phyloP scores from a whole-genome alignment of 192 early-diverging fungal genomes.

The Ambispora gerdemannii region DNA sequence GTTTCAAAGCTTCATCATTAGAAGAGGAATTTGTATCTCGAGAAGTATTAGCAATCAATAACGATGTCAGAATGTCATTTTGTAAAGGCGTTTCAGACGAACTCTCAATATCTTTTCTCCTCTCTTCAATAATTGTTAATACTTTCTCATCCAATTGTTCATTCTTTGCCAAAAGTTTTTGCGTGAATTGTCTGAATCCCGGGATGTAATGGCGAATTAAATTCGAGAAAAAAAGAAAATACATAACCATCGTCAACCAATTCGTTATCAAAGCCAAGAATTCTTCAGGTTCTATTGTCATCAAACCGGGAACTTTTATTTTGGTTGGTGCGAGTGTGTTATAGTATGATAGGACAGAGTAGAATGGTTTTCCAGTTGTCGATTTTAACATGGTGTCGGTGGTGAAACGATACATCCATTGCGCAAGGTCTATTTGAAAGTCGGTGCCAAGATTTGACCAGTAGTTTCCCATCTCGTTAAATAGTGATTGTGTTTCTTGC shows the following conservation, averaged over 20 bases:
- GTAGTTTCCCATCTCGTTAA: neutral
- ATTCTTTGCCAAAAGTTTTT: neutral
- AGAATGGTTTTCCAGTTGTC: neutral
- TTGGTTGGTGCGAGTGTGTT: neutral
- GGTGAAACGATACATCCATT: slow-evolving; percentile 2
- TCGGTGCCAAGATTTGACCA: neutral
- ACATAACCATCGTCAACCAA: neutral
- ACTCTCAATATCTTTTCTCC: neutral
- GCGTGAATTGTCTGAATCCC: neutral
- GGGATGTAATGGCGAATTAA: slow-evolving; percentile 5
- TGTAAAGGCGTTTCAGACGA: no score
- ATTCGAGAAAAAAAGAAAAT: neutral
- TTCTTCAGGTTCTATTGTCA: neutral
- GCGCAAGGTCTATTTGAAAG: neutral
- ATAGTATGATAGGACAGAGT: neutral
- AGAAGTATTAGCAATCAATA: neutral
- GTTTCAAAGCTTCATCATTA: no score
- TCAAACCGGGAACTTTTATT: neutral
- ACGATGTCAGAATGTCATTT: neutral
- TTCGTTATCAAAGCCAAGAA: neutral
- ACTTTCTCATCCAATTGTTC: neutral
- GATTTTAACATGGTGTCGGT: slow-evolving; percentile 1
- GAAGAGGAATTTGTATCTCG: neutral
- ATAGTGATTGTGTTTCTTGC: slow-evolving; percentile 11
- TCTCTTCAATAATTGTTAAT: neutral